Evolutionary conservation across 768 basidiomycete species (phyloP).

Genomic region (Suillus subaureus): DNA sequence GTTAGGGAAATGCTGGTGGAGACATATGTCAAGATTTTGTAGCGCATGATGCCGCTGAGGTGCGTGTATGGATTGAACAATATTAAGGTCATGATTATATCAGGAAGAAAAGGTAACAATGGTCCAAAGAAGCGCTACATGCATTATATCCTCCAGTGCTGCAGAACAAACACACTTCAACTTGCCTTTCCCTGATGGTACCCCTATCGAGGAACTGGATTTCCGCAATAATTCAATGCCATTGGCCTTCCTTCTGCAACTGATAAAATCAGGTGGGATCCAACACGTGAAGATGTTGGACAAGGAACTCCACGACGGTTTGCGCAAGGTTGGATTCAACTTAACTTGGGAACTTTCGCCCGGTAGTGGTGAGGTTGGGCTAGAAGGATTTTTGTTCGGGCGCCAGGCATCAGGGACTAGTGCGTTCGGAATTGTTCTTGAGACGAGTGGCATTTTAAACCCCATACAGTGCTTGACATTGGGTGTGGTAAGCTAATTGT

Average conservation of each 20-base stretch:
- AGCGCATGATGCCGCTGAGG: constrained; percentile 1
- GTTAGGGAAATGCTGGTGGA: neutral
- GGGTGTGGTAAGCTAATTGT: neutral
- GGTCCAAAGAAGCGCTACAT: constrained; percentile 2
- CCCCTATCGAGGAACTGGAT: neutral
- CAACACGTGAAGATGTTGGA: neutral
- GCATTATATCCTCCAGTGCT: neutral
- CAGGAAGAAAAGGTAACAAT: neutral
- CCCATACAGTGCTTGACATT: constrained; percentile 15
- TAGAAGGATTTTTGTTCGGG: neutral
- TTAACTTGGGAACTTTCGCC: constrained; percentile 1
- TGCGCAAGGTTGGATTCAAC: constrained; percentile 3
- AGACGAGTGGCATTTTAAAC: neutral
- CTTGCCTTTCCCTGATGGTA: neutral
- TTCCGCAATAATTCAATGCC: neutral
- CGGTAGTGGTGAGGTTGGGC: neutral
- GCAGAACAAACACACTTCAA: neutral
- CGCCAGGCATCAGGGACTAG: neutral
- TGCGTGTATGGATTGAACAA: neutral
- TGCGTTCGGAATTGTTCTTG: neutral
- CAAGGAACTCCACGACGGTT: constrained; percentile 4
- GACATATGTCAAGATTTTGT: too few species aligned
- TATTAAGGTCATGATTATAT: neutral
- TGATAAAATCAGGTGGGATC: neutral
- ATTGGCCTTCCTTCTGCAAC: neutral